Evolutionary conservation across 2,329 filamentous ascomycete species (phyloP).

Genomic region (Epichloe bromicola): DNA sequence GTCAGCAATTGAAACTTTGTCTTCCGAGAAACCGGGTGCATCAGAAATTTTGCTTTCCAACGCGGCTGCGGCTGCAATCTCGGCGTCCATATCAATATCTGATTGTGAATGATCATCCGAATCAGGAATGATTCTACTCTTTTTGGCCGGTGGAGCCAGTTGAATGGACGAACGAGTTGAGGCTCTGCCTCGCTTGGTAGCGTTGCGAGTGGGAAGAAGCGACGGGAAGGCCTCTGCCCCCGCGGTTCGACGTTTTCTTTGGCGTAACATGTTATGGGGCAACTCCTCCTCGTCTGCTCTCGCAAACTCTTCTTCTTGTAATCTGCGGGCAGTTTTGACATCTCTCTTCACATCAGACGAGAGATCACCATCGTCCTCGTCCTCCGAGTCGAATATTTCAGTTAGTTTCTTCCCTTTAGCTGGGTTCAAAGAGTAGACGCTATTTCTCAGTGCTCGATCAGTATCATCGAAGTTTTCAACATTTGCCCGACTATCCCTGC

Average conservation of each 20-base stretch:
- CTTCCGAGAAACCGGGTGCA: conserved; percentile 4
- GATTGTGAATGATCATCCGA: conserved; percentile 14
- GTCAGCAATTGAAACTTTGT: conserved; percentile 9
- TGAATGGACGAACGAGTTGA: conserved; percentile 10
- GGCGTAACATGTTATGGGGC: conserved; percentile 4
- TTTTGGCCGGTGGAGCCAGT: conserved; percentile 17
- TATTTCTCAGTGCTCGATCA: conserved; percentile 23
- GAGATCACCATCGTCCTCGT: conserved; percentile 20
- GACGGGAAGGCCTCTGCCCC: conserved; percentile 1
- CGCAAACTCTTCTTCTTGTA: conserved; percentile 21
- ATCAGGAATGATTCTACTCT: conserved; percentile 15
- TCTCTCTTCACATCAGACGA: conserved; percentile 14
- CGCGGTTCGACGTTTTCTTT: neutral
- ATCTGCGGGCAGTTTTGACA: conserved; percentile 19
- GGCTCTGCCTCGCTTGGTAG: conserved; percentile 15
- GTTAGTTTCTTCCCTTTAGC: conserved; percentile 28
- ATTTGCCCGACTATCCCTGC: conserved; percentile 10
- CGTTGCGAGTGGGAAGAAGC: conserved; percentile 5
- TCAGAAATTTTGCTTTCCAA: conserved; percentile 9
- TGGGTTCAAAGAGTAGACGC: conserved; percentile 34
- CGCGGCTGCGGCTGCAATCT: conserved; percentile 15
- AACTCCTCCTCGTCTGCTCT: conserved; percentile 4
- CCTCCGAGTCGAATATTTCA: conserved; percentile 29
- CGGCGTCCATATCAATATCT: conserved; percentile 19
- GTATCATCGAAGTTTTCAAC: conserved; percentile 12